phyloP scores from a whole-genome alignment of 108 stramenopile species.

The Mediolabrus comicus region DNA sequence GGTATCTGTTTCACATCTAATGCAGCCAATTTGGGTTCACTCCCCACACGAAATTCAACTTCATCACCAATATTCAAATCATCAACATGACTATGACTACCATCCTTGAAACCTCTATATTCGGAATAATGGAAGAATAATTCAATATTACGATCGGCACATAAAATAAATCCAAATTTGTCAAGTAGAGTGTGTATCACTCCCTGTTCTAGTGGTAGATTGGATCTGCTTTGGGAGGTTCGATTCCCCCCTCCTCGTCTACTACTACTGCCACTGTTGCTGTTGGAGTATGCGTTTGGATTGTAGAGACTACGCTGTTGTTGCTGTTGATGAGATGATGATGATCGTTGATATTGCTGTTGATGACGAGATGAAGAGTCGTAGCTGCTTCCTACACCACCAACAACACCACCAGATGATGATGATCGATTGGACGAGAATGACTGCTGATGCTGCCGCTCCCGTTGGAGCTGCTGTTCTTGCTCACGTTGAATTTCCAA shows the following conservation, averaged over 20 bases:
- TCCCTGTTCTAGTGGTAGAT: conserved; percentile 67
- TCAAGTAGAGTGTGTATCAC: conserved; percentile 61
- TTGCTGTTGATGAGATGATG: neutral
- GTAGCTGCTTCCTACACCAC: neutral
- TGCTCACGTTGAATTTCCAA: conserved; percentile 18
- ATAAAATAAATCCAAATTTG: conserved; percentile 77
- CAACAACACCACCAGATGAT: conserved; percentile 2
- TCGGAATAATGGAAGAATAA: conserved; percentile 76
- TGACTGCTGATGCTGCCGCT: conserved; percentile 3
- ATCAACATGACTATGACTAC: conserved; percentile 38
- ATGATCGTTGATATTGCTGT: neutral
- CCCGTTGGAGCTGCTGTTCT: conserved; percentile 13
- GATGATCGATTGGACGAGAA: neutral
- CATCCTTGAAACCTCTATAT: conserved; percentile 22
- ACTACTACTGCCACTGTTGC: neutral
- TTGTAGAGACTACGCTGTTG: neutral
- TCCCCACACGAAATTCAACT: conserved; percentile 63
- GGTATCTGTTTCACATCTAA: conserved; percentile 37
- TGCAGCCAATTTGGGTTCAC: conserved; percentile 40
- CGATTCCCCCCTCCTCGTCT: neutral
- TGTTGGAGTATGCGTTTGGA: neutral
- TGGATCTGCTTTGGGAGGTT: neutral
- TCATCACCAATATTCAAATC: conserved; percentile 67
- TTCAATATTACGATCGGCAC: conserved; percentile 75
- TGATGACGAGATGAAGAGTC: neutral